phyloP scores from a whole-genome alignment of 2,329 filamentous ascomycete species.

The Penicillium sp. region DNA sequence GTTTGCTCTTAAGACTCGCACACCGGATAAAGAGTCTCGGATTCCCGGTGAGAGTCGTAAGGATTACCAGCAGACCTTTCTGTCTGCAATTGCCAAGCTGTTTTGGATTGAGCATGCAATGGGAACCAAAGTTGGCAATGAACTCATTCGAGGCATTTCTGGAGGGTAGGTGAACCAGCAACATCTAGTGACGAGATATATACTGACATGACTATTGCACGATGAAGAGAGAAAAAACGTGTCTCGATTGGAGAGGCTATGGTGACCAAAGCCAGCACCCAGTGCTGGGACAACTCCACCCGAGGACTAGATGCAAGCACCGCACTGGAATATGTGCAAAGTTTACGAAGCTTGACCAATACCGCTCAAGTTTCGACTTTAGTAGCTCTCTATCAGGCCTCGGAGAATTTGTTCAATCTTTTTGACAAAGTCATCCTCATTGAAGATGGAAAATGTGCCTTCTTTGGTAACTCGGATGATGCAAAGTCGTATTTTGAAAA shows the following conservation, averaged over 20 bases:
- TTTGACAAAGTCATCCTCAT: constrained; percentile 70
- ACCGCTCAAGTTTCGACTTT: constrained; percentile 62
- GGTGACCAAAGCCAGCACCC: constrained; percentile 62
- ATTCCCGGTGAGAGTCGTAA: constrained; percentile 62
- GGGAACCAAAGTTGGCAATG: constrained; percentile 73
- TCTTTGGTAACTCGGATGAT: constrained; percentile 63
- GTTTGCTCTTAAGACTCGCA: constrained; percentile 69
- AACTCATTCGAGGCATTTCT: constrained; percentile 69
- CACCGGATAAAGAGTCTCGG: constrained; percentile 61
- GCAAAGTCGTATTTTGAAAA: constrained; percentile 69
- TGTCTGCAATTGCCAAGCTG: constrained; percentile 67
- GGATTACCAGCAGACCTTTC: constrained; percentile 62
- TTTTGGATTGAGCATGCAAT: constrained; percentile 73
- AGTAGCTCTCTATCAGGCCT: constrained; percentile 72
- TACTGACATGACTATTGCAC: background rate
- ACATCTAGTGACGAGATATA: background rate
- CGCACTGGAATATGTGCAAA: constrained; percentile 70
- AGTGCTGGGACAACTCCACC: constrained; percentile 78
- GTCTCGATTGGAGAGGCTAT: constrained; percentile 80
- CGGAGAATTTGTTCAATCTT: constrained; percentile 51
- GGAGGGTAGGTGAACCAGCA: constrained; percentile 49
- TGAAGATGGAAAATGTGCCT: constrained; percentile 69
- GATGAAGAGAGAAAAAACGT: constrained; percentile 63
- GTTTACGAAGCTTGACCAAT: constrained; percentile 64
- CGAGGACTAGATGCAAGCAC: constrained; percentile 72